phyloP scores from a whole-genome alignment of 441 rosid genomes.

The Arabidopsis lyrata region DNA sequence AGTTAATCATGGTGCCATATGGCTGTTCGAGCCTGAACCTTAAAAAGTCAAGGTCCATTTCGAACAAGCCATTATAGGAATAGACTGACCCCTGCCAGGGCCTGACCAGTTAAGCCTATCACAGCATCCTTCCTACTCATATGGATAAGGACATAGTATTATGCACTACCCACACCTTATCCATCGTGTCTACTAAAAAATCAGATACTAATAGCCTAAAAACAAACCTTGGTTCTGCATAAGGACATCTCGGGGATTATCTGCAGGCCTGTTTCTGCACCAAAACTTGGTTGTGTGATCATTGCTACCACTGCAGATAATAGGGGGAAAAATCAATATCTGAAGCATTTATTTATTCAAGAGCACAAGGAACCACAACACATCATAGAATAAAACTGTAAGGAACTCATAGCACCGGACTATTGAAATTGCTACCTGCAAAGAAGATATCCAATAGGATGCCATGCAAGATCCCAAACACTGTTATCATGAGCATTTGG shows the following conservation, averaged over 20 bases:
- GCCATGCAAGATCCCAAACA: conserved; percentile 99
- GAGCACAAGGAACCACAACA: background rate
- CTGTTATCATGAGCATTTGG: conserved; percentile 87
- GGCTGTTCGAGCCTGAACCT: conserved; percentile 16
- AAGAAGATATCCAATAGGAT: conserved; percentile 98
- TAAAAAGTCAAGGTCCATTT: background rate
- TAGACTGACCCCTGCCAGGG: conserved; percentile 6
- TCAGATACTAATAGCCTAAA: conserved; percentile 10
- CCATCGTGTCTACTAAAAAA: conserved; percentile 6
- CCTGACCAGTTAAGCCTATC: conserved; percentile 21
- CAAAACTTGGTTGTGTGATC: conserved; percentile 96
- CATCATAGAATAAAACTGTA: conserved; percentile 10
- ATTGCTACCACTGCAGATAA: conserved; percentile 90
- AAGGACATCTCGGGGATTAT: conserved; percentile 86
- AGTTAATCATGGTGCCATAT: conserved; percentile 3
- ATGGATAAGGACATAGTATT: conserved; percentile 11
- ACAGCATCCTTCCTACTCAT: conserved; percentile 24
- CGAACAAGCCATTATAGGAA: conserved; percentile 4
- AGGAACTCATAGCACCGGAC: conserved; percentile 12
- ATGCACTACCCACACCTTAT: conserved; percentile 17
- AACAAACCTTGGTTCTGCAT: conserved; percentile 81
- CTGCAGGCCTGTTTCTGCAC: conserved; percentile 99
- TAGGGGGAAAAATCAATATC: conserved; percentile 34
- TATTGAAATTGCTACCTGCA: conserved; percentile 68
- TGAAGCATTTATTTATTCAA: no score